Evolutionary conservation across 2,329 filamentous ascomycete genomes (phyloP), one percentile per base, ranked within the genome.

Genomic region (Phyllosticta ampelicida): DNA sequence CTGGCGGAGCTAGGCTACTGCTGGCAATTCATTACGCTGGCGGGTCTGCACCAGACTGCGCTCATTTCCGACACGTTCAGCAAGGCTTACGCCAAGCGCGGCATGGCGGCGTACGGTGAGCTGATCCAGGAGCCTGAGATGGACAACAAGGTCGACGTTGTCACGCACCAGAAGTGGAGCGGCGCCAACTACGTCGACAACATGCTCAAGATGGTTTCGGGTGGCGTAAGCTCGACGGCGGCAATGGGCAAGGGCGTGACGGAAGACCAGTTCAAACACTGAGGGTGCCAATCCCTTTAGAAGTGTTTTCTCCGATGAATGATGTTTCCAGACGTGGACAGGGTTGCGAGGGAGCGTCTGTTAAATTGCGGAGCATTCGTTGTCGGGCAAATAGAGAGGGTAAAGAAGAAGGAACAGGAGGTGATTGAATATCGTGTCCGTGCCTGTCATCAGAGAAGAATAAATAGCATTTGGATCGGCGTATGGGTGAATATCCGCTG

Each of bases 11-110:
- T 99, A 53, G 94, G 94, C 62, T 99, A 99, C 83, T 95, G 90
- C 83, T 99, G 94, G 94, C 94, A 99, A 75, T 99, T 99, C 80
- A 99, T 99, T 79, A 99, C 94, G n/a, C 84, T 99, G 52, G 94
- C 92, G 5, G 94, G 94, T 65, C 81, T 99, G 70, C 94, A 99
- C 80, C 95, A 90, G 62, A 96, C 90, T 3, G 94, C 92, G 44
- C 83, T 99, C 56, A 95, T 96, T 76, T 86, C 86, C 68, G 85
- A 97, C 76, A 84, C 86, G 62, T 99, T 99, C 75, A 85, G 90
- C 61, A 83, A 84, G 70, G 89, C 89, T 53, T 99, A 88, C 73
- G 80, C 86, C 59, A 78, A 83, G 72, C 78, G 86, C 61, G 92
- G 92, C 59, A 99, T 99, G 92, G 85, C 91, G 59, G 94, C 92